phyloP scores from a whole-genome alignment of 129 eudicot genomes.

The Rutidosis leptorrhynchoides region DNA sequence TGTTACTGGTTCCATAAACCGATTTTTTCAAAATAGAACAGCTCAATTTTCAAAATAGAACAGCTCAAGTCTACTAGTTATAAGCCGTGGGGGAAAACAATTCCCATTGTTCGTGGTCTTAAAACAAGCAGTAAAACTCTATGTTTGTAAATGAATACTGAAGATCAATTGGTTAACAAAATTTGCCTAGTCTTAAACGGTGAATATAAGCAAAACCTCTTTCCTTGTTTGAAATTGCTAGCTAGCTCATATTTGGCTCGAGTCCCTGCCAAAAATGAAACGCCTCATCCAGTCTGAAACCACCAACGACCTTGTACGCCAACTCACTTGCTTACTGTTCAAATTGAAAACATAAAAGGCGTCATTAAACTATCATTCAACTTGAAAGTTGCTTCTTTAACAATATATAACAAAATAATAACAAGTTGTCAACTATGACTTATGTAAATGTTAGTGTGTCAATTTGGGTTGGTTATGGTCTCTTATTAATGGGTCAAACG shows the following conservation, averaged over 20 bases:
- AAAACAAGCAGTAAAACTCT: background rate
- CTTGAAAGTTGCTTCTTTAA: background rate
- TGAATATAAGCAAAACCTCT: background rate
- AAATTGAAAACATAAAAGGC: background rate
- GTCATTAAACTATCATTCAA: background rate
- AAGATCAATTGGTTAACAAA: constrained; percentile 11
- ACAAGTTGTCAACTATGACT: background rate
- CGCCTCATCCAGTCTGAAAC: constrained; percentile 54
- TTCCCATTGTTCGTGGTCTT: background rate
- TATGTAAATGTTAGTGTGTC: background rate
- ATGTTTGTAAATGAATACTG: background rate
- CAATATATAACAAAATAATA: background rate
- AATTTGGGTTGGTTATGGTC: background rate
- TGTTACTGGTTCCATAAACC: background rate
- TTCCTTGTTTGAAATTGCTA: background rate
- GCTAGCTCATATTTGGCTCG: constrained; percentile 52
- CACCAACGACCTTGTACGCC: constrained; percentile 21
- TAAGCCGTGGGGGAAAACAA: background rate
- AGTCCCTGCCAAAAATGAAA: constrained; percentile 84
- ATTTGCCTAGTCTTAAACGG: background rate
- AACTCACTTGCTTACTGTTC: constrained; percentile 45
- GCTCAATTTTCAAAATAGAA: background rate
- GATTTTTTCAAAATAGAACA: background rate
- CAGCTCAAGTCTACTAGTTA: background rate
- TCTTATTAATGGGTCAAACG: background rate